Percentiles rank a stretch among this genome's conserved stretches.
phyloP scores from a whole-genome alignment of 306 rosid species.

The Vigna reflexopilosa region DNA sequence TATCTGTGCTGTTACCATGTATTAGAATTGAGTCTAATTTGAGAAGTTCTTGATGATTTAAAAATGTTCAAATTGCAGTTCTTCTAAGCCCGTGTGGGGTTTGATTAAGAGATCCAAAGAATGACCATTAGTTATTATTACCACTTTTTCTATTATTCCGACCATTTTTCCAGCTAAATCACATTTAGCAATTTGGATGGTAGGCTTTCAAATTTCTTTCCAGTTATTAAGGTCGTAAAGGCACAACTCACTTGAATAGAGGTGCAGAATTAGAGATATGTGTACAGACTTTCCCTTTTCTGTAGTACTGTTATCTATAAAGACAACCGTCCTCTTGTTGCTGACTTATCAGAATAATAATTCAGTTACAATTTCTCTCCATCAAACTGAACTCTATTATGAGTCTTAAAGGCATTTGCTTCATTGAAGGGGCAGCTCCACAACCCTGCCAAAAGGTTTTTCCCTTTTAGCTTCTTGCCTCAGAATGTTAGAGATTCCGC shows the following conservation, averaged over 20 bases:
- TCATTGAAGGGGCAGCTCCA: slow-evolving; percentile 17
- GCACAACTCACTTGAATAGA: neutral
- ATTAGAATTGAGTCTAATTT: slow-evolving; percentile 18
- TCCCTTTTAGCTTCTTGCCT: slow-evolving; percentile 30
- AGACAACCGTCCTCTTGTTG: neutral
- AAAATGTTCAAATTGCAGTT: no score
- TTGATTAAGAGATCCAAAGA: no score
- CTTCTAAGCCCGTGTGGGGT: no score
- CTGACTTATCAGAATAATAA: neutral
- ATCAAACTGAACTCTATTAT: neutral
- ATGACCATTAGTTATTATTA: no score
- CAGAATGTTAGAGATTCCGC: neutral
- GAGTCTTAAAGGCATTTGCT: neutral
- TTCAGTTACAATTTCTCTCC: neutral
- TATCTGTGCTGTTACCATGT: neutral
- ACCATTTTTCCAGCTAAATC: neutral
- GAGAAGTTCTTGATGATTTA: slow-evolving; percentile 2
- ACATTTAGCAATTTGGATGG: slow-evolving; percentile 12
- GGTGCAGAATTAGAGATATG: neutral
- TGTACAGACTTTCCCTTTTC: neutral
- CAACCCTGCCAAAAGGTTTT: slow-evolving; percentile 18
- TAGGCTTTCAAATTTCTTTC: neutral
- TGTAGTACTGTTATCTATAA: neutral
- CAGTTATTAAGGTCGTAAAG: neutral
- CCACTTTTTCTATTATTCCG: neutral